Percentiles rank a stretch among this genome's conserved stretches.
Conservation (phyloP, 176 grass and related monocot species). For the Guadua angustifolia region DNA sequence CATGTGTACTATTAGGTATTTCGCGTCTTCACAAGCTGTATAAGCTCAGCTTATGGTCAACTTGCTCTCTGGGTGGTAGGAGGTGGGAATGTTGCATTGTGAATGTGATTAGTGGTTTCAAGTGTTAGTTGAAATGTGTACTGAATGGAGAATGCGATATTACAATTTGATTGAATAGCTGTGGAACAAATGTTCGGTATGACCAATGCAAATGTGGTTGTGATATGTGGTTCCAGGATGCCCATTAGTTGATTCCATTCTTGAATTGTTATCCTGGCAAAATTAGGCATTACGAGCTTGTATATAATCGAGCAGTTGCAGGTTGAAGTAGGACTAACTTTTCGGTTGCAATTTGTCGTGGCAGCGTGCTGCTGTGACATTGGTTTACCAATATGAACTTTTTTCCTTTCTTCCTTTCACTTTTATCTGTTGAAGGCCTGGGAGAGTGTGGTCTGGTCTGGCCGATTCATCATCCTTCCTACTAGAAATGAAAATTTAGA, state of each 20-base stretch:
- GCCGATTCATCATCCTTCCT: background rate
- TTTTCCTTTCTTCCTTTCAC: background rate
- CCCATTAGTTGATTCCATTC: background rate
- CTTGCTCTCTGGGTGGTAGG: background rate
- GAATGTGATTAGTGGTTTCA: background rate
- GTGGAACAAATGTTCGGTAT: background rate
- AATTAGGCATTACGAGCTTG: background rate
- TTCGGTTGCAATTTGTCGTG: background rate
- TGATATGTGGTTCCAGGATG: background rate
- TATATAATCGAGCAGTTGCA: background rate
- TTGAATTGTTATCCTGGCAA: background rate
- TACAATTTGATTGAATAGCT: background rate
- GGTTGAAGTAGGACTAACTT: background rate
- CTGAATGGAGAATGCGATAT: background rate
- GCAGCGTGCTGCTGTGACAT: background rate
- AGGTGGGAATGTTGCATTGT: constrained; percentile 6
- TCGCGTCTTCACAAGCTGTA: background rate
- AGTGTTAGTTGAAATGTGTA: background rate
- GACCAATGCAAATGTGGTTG: background rate
- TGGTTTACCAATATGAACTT: background rate
- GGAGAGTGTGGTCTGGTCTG: background rate
- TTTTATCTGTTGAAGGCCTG: background rate
- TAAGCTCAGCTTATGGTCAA: background rate
- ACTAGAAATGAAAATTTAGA: background rate
- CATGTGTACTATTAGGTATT: background rate